Percentiles rank a stretch among this genome's conserved stretches.
These are phyloP conservation scores for Pleurotus cornucopiae DNA, from an alignment of 768 basidiomycete species.

Conservation along the genomic window DNA sequence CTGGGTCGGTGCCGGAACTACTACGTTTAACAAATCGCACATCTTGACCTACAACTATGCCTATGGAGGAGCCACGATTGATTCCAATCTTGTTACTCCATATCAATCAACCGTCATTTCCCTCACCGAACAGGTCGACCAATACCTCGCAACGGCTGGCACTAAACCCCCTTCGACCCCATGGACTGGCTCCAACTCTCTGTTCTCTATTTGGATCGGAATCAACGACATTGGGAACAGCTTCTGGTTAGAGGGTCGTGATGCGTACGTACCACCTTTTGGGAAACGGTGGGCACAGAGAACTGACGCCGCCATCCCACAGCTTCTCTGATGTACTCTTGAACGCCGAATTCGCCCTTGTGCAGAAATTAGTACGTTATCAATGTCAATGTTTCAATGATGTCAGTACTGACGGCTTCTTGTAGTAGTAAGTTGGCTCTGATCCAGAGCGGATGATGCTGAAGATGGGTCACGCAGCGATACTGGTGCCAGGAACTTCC, in stretches of 20 bases:
- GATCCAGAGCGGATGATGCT: slow-evolving; percentile 1
- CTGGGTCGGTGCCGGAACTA: slow-evolving; percentile 55
- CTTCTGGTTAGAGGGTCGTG: slow-evolving; percentile 43
- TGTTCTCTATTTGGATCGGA: slow-evolving; percentile 69
- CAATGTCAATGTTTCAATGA: slow-evolving; percentile 11
- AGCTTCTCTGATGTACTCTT: slow-evolving; percentile 48
- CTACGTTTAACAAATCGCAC: slow-evolving; percentile 47
- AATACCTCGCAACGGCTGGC: slow-evolving; percentile 45
- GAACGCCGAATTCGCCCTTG: slow-evolving; percentile 44
- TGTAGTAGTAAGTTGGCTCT: slow-evolving; percentile 25
- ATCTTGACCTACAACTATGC: slow-evolving; percentile 64
- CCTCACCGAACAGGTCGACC: slow-evolving; percentile 59
- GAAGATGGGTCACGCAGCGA: slow-evolving; percentile 23
- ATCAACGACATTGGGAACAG: slow-evolving; percentile 68
- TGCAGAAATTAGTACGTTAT: slow-evolving; percentile 38
- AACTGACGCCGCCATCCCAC: slow-evolving; percentile 1
- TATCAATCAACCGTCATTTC: slow-evolving; percentile 47
- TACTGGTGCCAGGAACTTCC: slow-evolving; percentile 53
- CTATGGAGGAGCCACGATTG: slow-evolving; percentile 63
- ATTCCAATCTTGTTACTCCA: slow-evolving; percentile 51
- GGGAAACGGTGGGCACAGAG: neutral
- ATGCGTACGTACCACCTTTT: slow-evolving; percentile 32
- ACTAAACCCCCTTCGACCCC: slow-evolving; percentile 45
- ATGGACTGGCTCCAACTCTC: slow-evolving; percentile 52
- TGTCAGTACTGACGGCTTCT: slow-evolving; percentile 10